These are phyloP conservation scores for Stachybotrys chlorohalonatus DNA, from an alignment of 2,329 filamentous ascomycete genomes.

Conservation along the genomic window DNA sequence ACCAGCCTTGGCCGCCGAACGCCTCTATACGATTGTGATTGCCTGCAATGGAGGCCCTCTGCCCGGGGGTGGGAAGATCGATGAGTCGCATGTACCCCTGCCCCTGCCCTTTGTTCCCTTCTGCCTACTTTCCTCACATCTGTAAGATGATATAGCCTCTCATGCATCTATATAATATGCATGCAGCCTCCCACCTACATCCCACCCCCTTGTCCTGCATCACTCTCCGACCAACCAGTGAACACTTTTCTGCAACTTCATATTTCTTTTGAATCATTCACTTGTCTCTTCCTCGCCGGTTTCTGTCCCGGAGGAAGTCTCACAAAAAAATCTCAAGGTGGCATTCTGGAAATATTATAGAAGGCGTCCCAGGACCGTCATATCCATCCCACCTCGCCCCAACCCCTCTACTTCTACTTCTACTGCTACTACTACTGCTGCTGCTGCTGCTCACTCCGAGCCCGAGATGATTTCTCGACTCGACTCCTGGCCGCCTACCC, in stretches of 20 bases:
- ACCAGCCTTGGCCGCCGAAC: background rate
- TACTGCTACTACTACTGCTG: no score
- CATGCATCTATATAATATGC: background rate
- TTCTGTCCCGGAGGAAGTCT: background rate
- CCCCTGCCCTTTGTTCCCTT: background rate
- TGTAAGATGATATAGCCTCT: background rate
- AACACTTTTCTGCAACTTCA: background rate
- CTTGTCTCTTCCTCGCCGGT: background rate
- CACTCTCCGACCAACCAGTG: background rate
- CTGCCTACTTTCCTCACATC: background rate
- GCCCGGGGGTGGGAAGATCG: background rate
- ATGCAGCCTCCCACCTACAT: background rate
- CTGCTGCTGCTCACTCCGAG: constrained; percentile 23
- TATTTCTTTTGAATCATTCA: background rate
- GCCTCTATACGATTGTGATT: background rate
- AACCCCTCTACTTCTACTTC: background rate
- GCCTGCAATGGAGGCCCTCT: background rate
- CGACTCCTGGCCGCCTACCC: constrained; percentile 45
- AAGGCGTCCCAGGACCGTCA: constrained; percentile 5
- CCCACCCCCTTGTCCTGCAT: background rate
- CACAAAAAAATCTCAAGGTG: background rate
- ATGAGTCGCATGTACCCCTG: background rate
- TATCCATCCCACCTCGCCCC: background rate
- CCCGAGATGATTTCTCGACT: constrained; percentile 23
- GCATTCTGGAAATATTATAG: constrained; percentile 7